A percentile compares a stretch with the other conserved stretches of the same genome.
Conservation (phyloP, 345 rosid species). For the Eucalyptus polybractea region DNA sequence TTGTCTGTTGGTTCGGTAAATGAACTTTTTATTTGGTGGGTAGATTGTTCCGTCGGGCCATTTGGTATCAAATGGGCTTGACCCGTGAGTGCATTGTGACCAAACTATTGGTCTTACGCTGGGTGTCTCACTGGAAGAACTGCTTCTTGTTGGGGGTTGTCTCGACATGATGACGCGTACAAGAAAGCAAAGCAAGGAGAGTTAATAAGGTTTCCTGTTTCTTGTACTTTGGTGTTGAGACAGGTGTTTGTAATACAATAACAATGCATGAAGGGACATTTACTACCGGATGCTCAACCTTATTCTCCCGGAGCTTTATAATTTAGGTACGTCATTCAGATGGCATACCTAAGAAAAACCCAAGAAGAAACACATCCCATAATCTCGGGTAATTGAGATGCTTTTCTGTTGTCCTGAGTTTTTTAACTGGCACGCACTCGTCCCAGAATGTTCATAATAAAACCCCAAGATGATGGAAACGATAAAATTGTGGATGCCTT, state of each 20-base stretch:
- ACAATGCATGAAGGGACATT: neutral
- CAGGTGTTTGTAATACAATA: neutral
- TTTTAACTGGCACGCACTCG: neutral
- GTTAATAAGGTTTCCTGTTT: neutral
- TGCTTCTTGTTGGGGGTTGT: neutral
- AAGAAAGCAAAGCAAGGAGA: neutral
- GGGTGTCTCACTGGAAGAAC: neutral
- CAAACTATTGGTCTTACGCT: neutral
- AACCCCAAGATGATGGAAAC: neutral
- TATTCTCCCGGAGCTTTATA: neutral
- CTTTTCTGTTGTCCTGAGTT: neutral
- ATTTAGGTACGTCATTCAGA: neutral
- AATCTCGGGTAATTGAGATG: neutral
- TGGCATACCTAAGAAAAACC: neutral
- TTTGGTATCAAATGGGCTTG: neutral
- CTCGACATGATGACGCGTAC: neutral
- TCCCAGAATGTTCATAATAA: neutral
- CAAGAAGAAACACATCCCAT: neutral
- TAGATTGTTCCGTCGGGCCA: neutral
- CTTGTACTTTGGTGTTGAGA: neutral
- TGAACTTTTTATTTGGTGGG: neutral
- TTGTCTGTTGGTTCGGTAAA: neutral
- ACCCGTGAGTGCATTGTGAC: neutral
- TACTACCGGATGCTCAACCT: neutral
- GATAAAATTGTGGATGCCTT: neutral